A percentile compares a stretch with the other conserved stretches of the same genome.
Evolutionary conservation across 768 basidiomycete genomes (phyloP).

Genomic region (Mrakia frigida): DNA sequence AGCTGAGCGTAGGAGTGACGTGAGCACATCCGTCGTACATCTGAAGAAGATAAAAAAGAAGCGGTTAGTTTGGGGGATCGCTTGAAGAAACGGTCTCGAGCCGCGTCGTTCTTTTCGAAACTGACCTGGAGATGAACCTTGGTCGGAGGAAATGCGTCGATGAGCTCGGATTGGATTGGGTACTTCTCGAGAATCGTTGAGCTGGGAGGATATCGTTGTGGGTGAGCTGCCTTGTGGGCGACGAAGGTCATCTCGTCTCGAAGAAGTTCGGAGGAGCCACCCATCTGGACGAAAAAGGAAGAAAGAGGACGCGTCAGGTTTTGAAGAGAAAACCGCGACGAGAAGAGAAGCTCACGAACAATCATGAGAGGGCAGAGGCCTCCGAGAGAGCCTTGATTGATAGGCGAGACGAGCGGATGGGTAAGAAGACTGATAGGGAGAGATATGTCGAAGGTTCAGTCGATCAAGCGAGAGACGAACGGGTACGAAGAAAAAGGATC

Average conservation of each 20-base stretch:
- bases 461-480: no score
- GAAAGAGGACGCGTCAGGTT: no score
- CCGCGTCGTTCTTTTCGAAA: background rate
- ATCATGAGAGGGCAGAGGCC: conserved; percentile 82
- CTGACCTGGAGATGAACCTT: conserved; percentile 78
- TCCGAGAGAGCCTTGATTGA: conserved; percentile 68
- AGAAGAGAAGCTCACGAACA: conserved; percentile 6
- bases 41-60: conserved; percentile 51
- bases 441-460: no score
- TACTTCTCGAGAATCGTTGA: conserved; percentile 41
- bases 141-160: conserved; percentile 51
- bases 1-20: conserved; percentile 27
- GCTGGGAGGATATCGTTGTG: conserved; percentile 60
- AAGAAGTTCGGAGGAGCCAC: conserved; percentile 37
- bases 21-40: conserved; percentile 57
- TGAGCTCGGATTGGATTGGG: conserved; percentile 42
- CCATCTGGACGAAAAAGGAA: conserved; percentile 4
- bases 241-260: conserved; percentile 29
- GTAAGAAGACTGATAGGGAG: conserved; percentile 49
- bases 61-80: no score
- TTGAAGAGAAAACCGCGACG: no score
- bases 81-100: no score
- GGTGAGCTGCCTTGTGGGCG: conserved; percentile 87
- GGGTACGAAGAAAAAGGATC: no score
- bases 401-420: conserved; percentile 66